Conservation (phyloP, 306 rosid species). For the Cucurbita argyrosperma region DNA sequence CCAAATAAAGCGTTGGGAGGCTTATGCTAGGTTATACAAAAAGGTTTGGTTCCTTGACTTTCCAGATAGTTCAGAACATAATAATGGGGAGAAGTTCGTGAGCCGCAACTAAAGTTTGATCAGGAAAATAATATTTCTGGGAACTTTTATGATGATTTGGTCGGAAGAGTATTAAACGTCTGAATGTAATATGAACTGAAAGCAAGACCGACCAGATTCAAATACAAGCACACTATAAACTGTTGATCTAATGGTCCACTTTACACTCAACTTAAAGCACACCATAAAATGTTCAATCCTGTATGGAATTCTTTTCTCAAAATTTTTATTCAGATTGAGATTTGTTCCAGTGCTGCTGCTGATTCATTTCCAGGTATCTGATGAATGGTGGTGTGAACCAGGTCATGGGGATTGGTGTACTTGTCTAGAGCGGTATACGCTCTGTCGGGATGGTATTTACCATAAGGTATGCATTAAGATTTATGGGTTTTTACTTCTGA, state of each 20-base stretch:
- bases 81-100: background rate
- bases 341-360: background rate
- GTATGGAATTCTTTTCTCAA: background rate
- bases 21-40: conserved; percentile 66
- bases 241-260: background rate
- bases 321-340: background rate
- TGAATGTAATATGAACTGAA: background rate
- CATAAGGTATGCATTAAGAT: conserved; percentile 61
- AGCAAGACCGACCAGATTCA: background rate
- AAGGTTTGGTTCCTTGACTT: conserved; percentile 33
- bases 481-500: background rate
- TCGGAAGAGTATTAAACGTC: background rate
- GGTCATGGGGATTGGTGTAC: conserved; percentile 98
- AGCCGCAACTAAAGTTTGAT: background rate
- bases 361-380: conserved; percentile 50
- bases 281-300: background rate
- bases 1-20: conserved; percentile 80
- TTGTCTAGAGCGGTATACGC: conserved; percentile 72
- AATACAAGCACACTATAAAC: background rate
- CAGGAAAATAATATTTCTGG: background rate
- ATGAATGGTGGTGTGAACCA: conserved; percentile 97
- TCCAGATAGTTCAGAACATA: background rate
- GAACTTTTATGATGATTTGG: background rate
- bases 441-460: conserved; percentile 89
- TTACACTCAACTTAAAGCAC: background rate